A percentile compares a stretch with the other conserved stretches of the same genome.
These are phyloP conservation scores for Roridomyces roridus DNA, from an alignment of 768 basidiomycete species.

Conservation along the genomic window DNA sequence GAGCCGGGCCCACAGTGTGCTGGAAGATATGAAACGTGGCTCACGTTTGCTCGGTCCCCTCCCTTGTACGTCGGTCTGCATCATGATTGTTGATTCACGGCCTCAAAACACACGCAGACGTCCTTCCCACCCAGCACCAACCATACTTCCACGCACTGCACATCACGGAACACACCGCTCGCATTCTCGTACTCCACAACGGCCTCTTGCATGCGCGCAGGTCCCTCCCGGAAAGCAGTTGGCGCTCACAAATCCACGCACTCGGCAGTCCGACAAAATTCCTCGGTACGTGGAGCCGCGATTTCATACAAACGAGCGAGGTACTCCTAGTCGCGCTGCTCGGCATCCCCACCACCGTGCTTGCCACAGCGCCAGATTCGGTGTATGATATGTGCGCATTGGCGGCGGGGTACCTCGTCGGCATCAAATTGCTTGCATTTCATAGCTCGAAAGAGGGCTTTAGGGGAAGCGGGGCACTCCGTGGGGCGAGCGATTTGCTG, in stretches of 20 bases:
- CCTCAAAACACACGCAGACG: not conserved
- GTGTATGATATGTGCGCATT: slow-evolving; percentile 40
- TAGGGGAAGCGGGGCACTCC: not conserved
- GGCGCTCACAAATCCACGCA: too few relatives aligned
- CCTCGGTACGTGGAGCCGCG: not conserved
- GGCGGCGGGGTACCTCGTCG: slow-evolving; percentile 35
- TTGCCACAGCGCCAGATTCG: slow-evolving; percentile 15
- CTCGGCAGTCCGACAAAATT: too few relatives aligned
- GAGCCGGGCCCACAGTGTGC: not conserved
- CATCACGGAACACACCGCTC: not conserved
- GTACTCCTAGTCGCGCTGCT: slow-evolving; percentile 7
- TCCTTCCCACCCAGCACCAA: slow-evolving; percentile 4
- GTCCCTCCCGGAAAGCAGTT: not conserved
- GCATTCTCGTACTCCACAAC: slow-evolving; percentile 8
- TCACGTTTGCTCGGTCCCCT: slow-evolving; percentile 1
- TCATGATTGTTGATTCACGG: not conserved
- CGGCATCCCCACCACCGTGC: not conserved
- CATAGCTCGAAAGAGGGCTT: not conserved
- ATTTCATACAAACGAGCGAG: slow-evolving; percentile 10
- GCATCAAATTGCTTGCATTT: slow-evolving; percentile 37
- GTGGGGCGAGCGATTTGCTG: slow-evolving; percentile 12
- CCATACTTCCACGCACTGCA: slow-evolving; percentile 10
- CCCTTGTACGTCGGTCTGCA: not conserved
- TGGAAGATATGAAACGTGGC: not conserved
- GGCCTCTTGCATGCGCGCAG: slow-evolving; percentile 1